Evolutionary conservation across 352 stramenopile genomes (phyloP).

Genomic region (Phytophthora capsici): DNA sequence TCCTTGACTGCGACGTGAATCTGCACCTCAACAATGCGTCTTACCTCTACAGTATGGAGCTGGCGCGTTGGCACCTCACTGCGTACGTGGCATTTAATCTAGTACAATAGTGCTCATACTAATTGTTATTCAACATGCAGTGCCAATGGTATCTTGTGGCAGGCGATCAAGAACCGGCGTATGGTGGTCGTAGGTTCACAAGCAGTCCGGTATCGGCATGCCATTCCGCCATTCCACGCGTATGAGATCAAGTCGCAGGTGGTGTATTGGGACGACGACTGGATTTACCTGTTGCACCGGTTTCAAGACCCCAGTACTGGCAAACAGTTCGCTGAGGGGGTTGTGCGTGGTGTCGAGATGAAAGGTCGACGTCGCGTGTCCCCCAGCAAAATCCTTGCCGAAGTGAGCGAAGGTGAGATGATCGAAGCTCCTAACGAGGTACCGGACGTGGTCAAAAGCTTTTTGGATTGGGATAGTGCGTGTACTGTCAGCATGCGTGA

Average conservation of each 20-base stretch:
- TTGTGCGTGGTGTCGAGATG: slow-evolving; percentile 38
- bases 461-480: slow-evolving; percentile 45
- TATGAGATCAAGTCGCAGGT: slow-evolving; percentile 71
- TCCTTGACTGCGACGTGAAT: slow-evolving; percentile 87
- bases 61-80: slow-evolving; percentile 84
- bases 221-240: slow-evolving; percentile 58
- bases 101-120: no score
- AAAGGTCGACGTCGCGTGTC: slow-evolving; percentile 33
- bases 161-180: slow-evolving; percentile 67
- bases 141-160: slow-evolving; percentile 55
- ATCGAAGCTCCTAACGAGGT: slow-evolving; percentile 27
- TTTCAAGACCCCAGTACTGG: slow-evolving; percentile 60
- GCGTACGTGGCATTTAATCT: slow-evolving; percentile 46
- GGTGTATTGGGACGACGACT: slow-evolving; percentile 62
- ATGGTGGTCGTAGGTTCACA: slow-evolving; percentile 72
- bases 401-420: slow-evolving; percentile 29
- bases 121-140: slow-evolving; percentile 17
- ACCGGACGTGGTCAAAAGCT: slow-evolving; percentile 38
- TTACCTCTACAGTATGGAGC: slow-evolving; percentile 86
- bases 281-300: slow-evolving; percentile 69
- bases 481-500: slow-evolving; percentile 37
- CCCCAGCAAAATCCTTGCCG: slow-evolving; percentile 21
- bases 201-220: slow-evolving; percentile 63
- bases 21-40: slow-evolving; percentile 89
- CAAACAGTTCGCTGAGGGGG: slow-evolving; percentile 61